Base-by-base conservation (phyloP, 352 stramenopile species). In the Globisporangium abappressorium region DNA sequence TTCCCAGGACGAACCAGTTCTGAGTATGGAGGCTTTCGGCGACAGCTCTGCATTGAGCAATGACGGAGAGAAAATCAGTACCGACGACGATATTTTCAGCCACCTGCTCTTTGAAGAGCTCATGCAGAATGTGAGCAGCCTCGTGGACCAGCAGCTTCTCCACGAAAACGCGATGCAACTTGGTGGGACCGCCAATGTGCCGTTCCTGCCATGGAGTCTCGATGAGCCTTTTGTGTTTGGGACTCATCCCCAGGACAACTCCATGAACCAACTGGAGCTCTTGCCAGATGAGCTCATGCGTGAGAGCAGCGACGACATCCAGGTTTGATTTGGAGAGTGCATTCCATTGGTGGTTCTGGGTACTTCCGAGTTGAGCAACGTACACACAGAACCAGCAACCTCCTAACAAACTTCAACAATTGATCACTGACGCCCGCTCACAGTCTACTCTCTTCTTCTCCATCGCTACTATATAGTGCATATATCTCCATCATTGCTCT, bases 301-400 rank as follows among this genome's bases (percentile, higher is more conserved):
- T 14, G 57, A 51, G 33, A 33, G 57, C 33, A n/a, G 22, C 34
- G 22, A 28, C 57, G 57, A 54, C 36, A 51, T 54, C 36, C 57
- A 53, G 22, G 26, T n/a, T 36, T 62, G 57, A 36, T 20, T 62
- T n/a, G 43, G 34, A 14, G 38, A 36, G 12, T 70, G 67, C 1
- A 12, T n/a, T 51, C 18, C 8, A n/a, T 6, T 30, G 20, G n/a
- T 30, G n/a, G 6, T 14, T 34, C 30, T 34, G 30, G 30, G 30
- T 34, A 34, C 30, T 34, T 34, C 30, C 30, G 30, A 34, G 5
- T 2, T 34, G 2, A 34, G 30, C 30, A 34, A 34, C 30, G 30
- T 5, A 34, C 5, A 34, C 30, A 34, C 30, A 34, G 30, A 34
- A 34, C 30, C 30, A 34, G 2, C 30, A 34, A 34, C 5, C 30